Base-by-base conservation (phyloP, 2,329 filamentous ascomycete species). In the Cytospora paraplurivora region DNA sequence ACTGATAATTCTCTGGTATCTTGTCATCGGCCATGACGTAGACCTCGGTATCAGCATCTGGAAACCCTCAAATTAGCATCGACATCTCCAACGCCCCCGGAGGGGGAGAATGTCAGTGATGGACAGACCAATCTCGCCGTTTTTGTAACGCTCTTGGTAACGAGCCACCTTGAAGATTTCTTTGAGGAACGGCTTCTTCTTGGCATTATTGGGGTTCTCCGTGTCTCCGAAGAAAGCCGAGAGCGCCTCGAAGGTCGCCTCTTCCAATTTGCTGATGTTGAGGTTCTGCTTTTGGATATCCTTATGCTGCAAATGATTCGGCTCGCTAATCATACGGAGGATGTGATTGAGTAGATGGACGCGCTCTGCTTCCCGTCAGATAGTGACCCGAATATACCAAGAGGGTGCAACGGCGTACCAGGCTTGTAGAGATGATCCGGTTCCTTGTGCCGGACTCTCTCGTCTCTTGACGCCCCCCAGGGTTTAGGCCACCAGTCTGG, bases 371-470 rank as follows among this genome's bases (percentile, higher is more conserved):
- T 19, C 13, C 8, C 1, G 56, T 70, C 59, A 71, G 68, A 44
- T 32, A 5, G 10, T 7, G 8, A 7, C 51, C 6, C 27, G 33
- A 1, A 44, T 19, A 47, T 8, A 50, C 11, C 11, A 3, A n/a
- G 27, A 38, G 38, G 17, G 12, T 19, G 27, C 17, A 32, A 12
- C 49, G 52, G 37, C 53, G 10, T 54, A 56, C 56, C 38, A 17
- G 56, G 37, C 72, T 89, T 91, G 69, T 84, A 84, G 55, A 91
- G 76, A 75, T 92, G 90, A 70, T 92, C 89, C 0, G 89, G 90
- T 73, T 92, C 89, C 70, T 85, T 88, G 72, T 91, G 89, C 13
- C 85, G 80, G 59, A 90, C 85, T 51, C 79, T 80, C 54, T 85
- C 79, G 41, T 82, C 78, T 62, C 81, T 79, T 0, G 79, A 77